Percentiles rank a stretch among this genome's conserved stretches.
phyloP scores from a whole-genome alignment of 2,329 filamentous ascomycete genomes.

The Rosellinia necatrix region DNA sequence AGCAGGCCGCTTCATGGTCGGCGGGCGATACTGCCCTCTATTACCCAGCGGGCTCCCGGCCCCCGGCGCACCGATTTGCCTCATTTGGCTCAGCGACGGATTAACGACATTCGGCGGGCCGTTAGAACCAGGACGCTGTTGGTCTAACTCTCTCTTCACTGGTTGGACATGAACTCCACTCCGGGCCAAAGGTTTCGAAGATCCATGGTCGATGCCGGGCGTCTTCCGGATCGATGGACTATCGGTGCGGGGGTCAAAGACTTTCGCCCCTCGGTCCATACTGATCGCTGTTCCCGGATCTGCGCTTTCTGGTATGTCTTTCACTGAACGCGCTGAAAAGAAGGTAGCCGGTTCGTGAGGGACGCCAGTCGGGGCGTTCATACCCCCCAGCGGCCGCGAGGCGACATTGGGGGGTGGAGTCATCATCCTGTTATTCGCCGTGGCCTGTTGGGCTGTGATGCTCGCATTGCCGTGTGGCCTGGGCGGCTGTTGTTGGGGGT shows the following conservation, averaged over 20 bases:
- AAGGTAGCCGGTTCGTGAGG: slow-evolving; percentile 60
- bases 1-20: slow-evolving; percentile 60
- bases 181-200: slow-evolving; percentile 72
- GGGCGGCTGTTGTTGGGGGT: slow-evolving; percentile 30
- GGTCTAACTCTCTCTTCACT: slow-evolving; percentile 35
- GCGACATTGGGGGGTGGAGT: slow-evolving; percentile 41
- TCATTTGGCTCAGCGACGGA: slow-evolving; percentile 57
- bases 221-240: slow-evolving; percentile 89
- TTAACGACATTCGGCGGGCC: slow-evolving; percentile 50
- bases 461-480: slow-evolving; percentile 32
- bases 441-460: slow-evolving; percentile 33
- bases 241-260: slow-evolving; percentile 75
- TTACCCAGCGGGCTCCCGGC: slow-evolving; percentile 63
- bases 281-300: slow-evolving; percentile 48
- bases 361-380: slow-evolving; percentile 28
- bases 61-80: slow-evolving; percentile 64
- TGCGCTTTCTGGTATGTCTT: slow-evolving; percentile 56
- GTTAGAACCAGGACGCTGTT: slow-evolving; percentile 23
- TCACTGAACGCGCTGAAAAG: slow-evolving; percentile 68
- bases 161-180: slow-evolving; percentile 58
- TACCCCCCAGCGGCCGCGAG: slow-evolving; percentile 32
- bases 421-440: slow-evolving; percentile 31
- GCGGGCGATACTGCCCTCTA: slow-evolving; percentile 61
- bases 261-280: slow-evolving; percentile 52
- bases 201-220: slow-evolving; percentile 80